Conservation (phyloP, 768 basidiomycete species). For the Chalciporus chontae region DNA sequence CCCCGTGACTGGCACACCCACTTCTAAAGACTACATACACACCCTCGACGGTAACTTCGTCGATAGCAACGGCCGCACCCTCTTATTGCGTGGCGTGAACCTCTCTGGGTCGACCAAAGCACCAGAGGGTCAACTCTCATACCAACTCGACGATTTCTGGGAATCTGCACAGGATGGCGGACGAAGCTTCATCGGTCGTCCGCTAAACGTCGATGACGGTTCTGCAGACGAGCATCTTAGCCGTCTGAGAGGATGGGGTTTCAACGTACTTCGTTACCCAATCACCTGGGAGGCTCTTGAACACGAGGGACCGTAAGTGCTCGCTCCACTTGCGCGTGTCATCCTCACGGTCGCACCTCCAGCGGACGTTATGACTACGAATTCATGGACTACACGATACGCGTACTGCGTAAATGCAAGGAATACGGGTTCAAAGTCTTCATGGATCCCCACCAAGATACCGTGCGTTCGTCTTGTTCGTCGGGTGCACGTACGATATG, state of each 20-base stretch:
- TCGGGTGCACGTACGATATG: background rate
- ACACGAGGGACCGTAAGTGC: slow-evolving; percentile 89
- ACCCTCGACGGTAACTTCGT: slow-evolving; percentile 69
- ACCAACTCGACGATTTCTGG: slow-evolving; percentile 77
- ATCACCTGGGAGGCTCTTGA: slow-evolving; percentile 97
- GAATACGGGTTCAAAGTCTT: slow-evolving; percentile 88
- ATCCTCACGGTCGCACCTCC: slow-evolving; percentile 1
- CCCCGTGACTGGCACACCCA: slow-evolving; percentile 14
- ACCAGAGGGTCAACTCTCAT: slow-evolving; percentile 66
- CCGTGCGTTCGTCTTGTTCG: slow-evolving; percentile 49
- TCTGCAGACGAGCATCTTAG: slow-evolving; percentile 82
- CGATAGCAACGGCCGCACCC: slow-evolving; percentile 67
- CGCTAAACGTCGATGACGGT: slow-evolving; percentile 81
- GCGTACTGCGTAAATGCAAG: slow-evolving; percentile 86
- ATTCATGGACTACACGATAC: slow-evolving; percentile 89
- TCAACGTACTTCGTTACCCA: slow-evolving; percentile 76
- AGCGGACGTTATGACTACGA: slow-evolving; percentile 89
- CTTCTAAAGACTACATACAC: slow-evolving; percentile 45
- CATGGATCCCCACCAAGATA: slow-evolving; percentile 96
- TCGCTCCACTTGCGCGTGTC: background rate
- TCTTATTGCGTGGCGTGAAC: slow-evolving; percentile 93
- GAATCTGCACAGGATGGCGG: slow-evolving; percentile 67
- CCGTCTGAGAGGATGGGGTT: slow-evolving; percentile 90
- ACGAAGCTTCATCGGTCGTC: slow-evolving; percentile 69
- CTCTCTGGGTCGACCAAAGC: slow-evolving; percentile 87